Conservation (phyloP, 2,329 filamentous ascomycete species). For the Alternaria incomplexa region DNA sequence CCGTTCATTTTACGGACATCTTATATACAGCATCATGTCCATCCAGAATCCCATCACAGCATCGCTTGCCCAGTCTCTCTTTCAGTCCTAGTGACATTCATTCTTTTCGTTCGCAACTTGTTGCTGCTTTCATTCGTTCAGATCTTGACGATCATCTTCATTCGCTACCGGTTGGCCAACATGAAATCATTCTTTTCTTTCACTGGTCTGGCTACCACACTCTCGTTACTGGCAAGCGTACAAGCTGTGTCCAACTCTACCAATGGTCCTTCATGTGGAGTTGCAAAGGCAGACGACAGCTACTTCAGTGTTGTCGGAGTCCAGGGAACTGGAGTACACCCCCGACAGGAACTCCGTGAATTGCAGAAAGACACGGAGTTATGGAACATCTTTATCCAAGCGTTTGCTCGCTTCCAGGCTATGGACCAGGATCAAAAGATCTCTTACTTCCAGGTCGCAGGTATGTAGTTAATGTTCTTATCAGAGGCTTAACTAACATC, state of each 20-base stretch:
- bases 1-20: conserved; percentile 15
- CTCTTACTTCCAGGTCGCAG: conserved; percentile 42
- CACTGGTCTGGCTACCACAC: conserved; percentile 17
- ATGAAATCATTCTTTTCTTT: conserved; percentile 38
- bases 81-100: conserved; percentile 32
- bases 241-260: conserved; percentile 24
- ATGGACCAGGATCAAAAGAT: conserved; percentile 40
- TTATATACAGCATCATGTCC: conserved; percentile 1
- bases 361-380: conserved; percentile 38
- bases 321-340: conserved; percentile 37
- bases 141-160: conserved; percentile 31
- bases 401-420: conserved; percentile 38
- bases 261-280: conserved; percentile 30
- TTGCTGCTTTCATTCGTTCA: conserved; percentile 27
- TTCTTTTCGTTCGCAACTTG: conserved; percentile 23
- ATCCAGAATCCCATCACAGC: not conserved
- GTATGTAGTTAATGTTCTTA: conserved; percentile 17
- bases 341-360: conserved; percentile 37
- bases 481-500: not conserved
- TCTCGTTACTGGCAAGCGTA: conserved; percentile 23
- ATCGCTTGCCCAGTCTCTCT: conserved; percentile 19
- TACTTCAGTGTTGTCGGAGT: conserved; percentile 44
- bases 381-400: conserved; percentile 43
- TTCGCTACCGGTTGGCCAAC: conserved; percentile 35
- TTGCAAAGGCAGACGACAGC: conserved; percentile 26